phyloP scores from a whole-genome alignment of 495 filamentous ascomycete species.

The Aspergillus nanangensis region DNA sequence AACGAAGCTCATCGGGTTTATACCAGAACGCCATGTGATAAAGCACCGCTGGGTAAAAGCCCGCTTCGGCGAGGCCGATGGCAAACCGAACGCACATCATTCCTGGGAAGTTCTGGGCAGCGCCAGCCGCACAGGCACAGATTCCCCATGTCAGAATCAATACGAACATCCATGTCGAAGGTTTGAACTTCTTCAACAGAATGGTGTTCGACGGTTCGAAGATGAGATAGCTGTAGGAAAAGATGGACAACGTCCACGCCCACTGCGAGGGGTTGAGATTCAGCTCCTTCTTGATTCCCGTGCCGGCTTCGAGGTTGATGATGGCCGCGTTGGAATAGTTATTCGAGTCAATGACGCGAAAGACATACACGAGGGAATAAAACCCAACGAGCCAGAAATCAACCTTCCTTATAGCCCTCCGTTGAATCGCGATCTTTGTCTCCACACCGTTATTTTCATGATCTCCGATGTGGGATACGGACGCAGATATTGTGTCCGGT shows the following conservation, averaged over 20 bases:
- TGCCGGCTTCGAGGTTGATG: constrained; percentile 42
- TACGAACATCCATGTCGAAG: constrained; percentile 41
- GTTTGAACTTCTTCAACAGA: constrained; percentile 25
- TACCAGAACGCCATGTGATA: constrained; percentile 42
- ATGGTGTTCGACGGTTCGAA: constrained; percentile 41
- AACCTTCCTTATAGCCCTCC: constrained; percentile 30
- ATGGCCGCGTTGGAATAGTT: constrained; percentile 45
- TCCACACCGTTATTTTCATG: constrained; percentile 3
- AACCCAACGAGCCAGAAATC: constrained; percentile 40
- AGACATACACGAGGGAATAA: constrained; percentile 40
- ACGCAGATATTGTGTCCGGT: too few species aligned
- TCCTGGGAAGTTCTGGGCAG: constrained; percentile 31
- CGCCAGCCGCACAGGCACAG: constrained; percentile 28
- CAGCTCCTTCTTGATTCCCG: constrained; percentile 39
- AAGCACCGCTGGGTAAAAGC: constrained; percentile 34
- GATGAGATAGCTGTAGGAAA: constrained; percentile 36
- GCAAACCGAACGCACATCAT: constrained; percentile 39
- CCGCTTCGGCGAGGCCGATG: constrained; percentile 37
- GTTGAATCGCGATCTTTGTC: too few species aligned
- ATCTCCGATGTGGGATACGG: background rate
- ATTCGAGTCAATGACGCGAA: constrained; percentile 34
- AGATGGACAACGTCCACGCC: constrained; percentile 40
- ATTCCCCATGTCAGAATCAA: constrained; percentile 38
- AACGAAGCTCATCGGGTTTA: constrained; percentile 30
- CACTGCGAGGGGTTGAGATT: constrained; percentile 31